phyloP scores from a whole-genome alignment of 345 rosid species.

The Mercurialis annua region DNA sequence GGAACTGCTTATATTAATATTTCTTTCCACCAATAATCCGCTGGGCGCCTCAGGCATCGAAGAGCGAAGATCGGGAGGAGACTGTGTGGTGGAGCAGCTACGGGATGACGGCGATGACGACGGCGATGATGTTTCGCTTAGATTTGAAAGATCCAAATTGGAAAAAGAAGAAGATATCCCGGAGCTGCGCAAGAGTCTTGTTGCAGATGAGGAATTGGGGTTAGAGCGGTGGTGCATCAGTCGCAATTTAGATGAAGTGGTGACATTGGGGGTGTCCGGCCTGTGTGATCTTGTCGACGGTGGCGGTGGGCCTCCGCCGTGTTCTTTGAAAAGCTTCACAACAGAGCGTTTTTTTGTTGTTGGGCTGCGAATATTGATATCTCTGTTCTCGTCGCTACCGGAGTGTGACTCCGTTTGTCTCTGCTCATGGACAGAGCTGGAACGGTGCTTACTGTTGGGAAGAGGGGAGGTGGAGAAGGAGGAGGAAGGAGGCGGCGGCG shows the following conservation, averaged over 20 bases:
- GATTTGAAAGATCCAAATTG: slow-evolving; percentile 6
- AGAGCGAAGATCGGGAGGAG: slow-evolving; percentile 28
- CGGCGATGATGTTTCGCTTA: slow-evolving; percentile 15
- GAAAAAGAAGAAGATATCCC: slow-evolving; percentile 30
- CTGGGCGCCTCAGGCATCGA: slow-evolving; percentile 36
- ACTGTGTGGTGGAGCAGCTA: slow-evolving; percentile 14
- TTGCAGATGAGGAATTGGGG: slow-evolving; percentile 46
- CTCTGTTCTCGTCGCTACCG: slow-evolving; percentile 1
- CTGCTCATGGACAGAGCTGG: slow-evolving; percentile 12
- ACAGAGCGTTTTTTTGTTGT: slow-evolving; percentile 32
- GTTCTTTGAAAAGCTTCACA: slow-evolving; percentile 35
- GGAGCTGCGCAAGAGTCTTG: slow-evolving; percentile 56
- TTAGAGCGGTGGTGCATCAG: slow-evolving; percentile 30
- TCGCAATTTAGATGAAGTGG: slow-evolving; percentile 31
- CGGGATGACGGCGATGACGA: not conserved
- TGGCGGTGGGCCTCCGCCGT: slow-evolving; percentile 18
- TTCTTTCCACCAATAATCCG: slow-evolving; percentile 33
- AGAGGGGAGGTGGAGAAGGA: slow-evolving; percentile 32
- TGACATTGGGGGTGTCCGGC: slow-evolving; percentile 32
- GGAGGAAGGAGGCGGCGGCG: slow-evolving; percentile 23
- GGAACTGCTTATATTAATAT: slow-evolving; percentile 17
- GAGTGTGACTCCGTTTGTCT: slow-evolving; percentile 13
- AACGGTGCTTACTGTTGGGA: slow-evolving; percentile 7
- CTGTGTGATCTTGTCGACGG: slow-evolving; percentile 19
- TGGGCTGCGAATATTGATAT: not conserved